Evolutionary conservation across 352 stramenopile species (phyloP).

Genomic region (Phytophthora sansomeana): DNA sequence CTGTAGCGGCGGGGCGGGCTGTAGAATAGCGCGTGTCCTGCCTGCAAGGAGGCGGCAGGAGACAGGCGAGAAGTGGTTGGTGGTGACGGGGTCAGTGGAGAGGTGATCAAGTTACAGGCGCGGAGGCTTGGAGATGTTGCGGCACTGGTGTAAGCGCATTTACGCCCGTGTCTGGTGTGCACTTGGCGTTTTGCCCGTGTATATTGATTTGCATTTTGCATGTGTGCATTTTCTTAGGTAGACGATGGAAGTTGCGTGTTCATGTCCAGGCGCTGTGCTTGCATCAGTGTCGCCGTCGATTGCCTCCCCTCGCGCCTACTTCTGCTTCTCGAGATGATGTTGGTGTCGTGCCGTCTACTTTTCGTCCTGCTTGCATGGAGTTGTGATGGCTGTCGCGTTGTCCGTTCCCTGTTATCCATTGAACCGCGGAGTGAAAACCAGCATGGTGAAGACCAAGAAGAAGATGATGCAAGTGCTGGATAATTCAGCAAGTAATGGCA

Average conservation of each 20-base stretch:
- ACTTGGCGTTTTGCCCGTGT: conserved; percentile 33
- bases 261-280: conserved; percentile 30
- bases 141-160: conserved; percentile 17
- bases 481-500: conserved; percentile 28
- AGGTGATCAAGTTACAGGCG: conserved; percentile 19
- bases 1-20: conserved; percentile 14
- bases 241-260: conserved; percentile 46
- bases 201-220: conserved; percentile 45
- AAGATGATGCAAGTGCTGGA: conserved; percentile 26
- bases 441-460: conserved; percentile 15
- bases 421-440: conserved; percentile 16
- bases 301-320: conserved; percentile 9
- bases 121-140: conserved; percentile 10
- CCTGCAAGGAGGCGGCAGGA: conserved; percentile 12
- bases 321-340: conserved; percentile 23
- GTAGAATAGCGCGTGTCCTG: conserved; percentile 32
- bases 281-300: conserved; percentile 22
- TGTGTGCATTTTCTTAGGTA: conserved; percentile 38
- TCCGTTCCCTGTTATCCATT: conserved; percentile 15
- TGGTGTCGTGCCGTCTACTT: conserved; percentile 35
- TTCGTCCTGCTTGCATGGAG: conserved; percentile 26
- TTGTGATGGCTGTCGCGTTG: conserved; percentile 32
- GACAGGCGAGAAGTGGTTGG: conserved; percentile 16
- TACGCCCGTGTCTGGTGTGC: conserved; percentile 22
- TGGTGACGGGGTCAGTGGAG: conserved; percentile 1